A percentile compares a stretch with the other conserved stretches of the same genome.
Conservation (phyloP, 2,329 filamentous ascomycete species). For the Trichoderma polysporum region DNA sequence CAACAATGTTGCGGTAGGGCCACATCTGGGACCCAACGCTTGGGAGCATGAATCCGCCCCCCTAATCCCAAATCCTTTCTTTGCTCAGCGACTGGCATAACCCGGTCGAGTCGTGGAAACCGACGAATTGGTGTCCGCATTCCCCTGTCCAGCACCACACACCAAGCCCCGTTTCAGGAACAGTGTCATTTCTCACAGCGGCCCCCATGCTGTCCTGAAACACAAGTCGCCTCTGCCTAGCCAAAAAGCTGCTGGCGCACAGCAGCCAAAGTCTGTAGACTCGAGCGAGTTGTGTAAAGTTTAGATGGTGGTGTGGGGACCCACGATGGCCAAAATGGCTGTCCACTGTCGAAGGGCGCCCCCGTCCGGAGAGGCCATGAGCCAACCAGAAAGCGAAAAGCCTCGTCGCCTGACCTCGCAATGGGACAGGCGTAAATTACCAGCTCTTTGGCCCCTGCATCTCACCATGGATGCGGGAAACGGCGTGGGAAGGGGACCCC, state of each 20-base stretch:
- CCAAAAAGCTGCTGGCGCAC: not conserved
- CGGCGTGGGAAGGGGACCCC: conserved; percentile 14
- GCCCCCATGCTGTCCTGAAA: conserved; percentile 32
- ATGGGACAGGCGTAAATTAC: conserved; percentile 21
- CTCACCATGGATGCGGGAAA: conserved; percentile 13
- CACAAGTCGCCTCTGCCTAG: conserved; percentile 23
- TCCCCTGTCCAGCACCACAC: conserved; percentile 20
- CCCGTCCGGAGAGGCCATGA: conserved; percentile 9
- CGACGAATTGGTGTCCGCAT: conserved; percentile 19
- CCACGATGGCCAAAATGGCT: conserved; percentile 1
- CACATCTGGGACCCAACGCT: conserved; percentile 11
- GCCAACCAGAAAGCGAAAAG: conserved; percentile 15
- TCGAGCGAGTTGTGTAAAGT: not conserved
- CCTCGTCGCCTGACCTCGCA: conserved; percentile 20
- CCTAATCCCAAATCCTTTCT: conserved; percentile 21
- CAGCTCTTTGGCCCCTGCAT: conserved; percentile 19
- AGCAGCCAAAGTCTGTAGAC: conserved; percentile 11
- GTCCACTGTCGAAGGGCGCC: conserved; percentile 17
- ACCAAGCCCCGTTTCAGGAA: conserved; percentile 32
- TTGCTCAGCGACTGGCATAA: conserved; percentile 14
- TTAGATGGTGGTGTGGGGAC: conserved; percentile 19
- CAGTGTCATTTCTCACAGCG: conserved; percentile 31
- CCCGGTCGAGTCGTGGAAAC: conserved; percentile 17
- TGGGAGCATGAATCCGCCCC: conserved; percentile 15
- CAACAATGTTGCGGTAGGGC: not conserved